Evolutionary conservation across 139 green algal genomes (phyloP), one percentile per base, ranked within the genome.

Genomic region (Gonium pectorale): DNA sequence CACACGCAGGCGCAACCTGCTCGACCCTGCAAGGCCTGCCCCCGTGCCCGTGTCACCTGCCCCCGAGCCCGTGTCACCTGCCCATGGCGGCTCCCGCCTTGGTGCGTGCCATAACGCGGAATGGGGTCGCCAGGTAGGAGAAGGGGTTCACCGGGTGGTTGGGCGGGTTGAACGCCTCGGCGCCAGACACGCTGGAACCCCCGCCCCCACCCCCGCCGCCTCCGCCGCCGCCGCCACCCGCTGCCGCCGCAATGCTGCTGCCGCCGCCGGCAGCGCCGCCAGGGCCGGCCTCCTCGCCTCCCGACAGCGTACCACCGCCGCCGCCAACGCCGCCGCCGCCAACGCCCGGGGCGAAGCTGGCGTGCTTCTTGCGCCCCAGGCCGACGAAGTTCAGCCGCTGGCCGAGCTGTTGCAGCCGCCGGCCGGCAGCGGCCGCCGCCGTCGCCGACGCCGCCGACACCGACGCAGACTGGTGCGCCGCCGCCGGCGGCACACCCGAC

Each of bases 81-180:
- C 62, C 78, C 78, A 84, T 66, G 33, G 78, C 62, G 22, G 35
- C 78, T 4, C 78, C 78, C 31, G 78, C 78, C 64, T 75, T 84
- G 5, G 62, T 75, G 44, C 51, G 74, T 17, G 78, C 78, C 78
- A 84, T 84, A 6, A 74, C 78, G 31, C 63, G n/a, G 46, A 84
- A 84, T 2, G 78, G 78, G 44, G 63, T 84, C 29, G 63, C 78
- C 19, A 84, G 78, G 63, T 84, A 84, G 46, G 78, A 67, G 44
- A 84, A 75, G 43, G 78, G 78, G 62, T 84, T 84, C 5, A 84
- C 78, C 41, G 78, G 78, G 44, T 84, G 78, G 64, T 74, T 84
- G n/a, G 78, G 78, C 62, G 78, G 78, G 44, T 66, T 75, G 33
- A 84, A 84, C 63, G 51, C 78, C 78, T 84, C 78, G 0, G 44